Conservation (phyloP, 2,329 filamentous ascomycete species). For the Calycina marina region DNA sequence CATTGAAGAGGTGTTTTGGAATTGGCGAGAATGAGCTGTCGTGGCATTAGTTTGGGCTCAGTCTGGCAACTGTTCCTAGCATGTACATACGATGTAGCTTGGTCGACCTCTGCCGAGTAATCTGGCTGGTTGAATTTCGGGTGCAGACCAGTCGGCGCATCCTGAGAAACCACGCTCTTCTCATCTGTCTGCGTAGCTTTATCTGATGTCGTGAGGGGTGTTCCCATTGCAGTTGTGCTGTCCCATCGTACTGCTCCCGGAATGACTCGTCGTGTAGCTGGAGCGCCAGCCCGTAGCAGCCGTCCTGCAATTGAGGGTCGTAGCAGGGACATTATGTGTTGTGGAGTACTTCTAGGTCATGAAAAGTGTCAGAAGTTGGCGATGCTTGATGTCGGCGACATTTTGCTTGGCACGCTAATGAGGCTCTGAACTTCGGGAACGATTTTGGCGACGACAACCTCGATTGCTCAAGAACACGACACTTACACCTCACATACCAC, state of each 20-base stretch:
- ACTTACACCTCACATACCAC: conserved; percentile 11
- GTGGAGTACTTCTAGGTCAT: too few relatives aligned
- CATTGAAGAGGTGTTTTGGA: conserved; percentile 78
- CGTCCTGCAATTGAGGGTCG: conserved; percentile 38
- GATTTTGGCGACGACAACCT: conserved; percentile 1
- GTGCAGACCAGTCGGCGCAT: conserved; percentile 5
- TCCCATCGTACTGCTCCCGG: conserved; percentile 38
- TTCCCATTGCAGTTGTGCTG: conserved; percentile 27
- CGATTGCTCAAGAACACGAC: conserved; percentile 10
- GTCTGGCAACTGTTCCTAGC: too few relatives aligned
- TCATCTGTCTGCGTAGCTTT: conserved; percentile 21
- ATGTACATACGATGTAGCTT: conserved; percentile 82
- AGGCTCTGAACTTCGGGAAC: conserved; percentile 1
- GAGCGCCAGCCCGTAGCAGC: conserved; percentile 33
- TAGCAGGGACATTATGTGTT: conserved; percentile 47
- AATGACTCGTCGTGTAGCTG: conserved; percentile 24
- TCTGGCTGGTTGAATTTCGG: conserved; percentile 48
- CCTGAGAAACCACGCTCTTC: conserved; percentile 27
- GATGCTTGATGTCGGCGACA: too few relatives aligned
- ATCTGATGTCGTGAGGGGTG: conserved; percentile 27
- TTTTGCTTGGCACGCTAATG: conserved; percentile 3
- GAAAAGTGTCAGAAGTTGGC: too few relatives aligned
- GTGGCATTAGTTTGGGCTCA: too few relatives aligned
- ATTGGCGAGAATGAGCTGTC: conserved; percentile 81
- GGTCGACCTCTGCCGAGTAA: conserved; percentile 69